Evolutionary conservation across 257 asterid genomes (phyloP).

Genomic region (Rehmannia glutinosa): DNA sequence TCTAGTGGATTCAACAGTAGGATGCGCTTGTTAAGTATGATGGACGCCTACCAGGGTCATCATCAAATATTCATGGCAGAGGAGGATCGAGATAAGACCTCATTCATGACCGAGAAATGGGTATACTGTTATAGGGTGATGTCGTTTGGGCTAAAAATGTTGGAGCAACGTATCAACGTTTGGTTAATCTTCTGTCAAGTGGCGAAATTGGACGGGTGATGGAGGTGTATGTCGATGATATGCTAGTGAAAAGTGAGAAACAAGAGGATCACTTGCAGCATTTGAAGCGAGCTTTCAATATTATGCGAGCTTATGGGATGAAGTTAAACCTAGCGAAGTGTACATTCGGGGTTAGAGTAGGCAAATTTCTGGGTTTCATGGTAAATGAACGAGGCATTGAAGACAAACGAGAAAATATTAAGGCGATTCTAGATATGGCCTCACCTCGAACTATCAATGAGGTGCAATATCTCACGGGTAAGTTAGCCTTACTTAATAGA

Average conservation of each 20-base stretch:
- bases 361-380: background rate
- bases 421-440: background rate
- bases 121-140: background rate
- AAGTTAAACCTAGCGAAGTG: background rate
- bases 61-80: no score
- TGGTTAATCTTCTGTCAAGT: background rate
- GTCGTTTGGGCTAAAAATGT: background rate
- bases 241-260: background rate
- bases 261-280: background rate
- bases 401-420: background rate
- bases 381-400: background rate
- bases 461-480: background rate
- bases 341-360: background rate
- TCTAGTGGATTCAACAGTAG: no score
- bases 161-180: background rate
- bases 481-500: background rate
- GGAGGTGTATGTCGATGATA: background rate
- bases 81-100: no score
- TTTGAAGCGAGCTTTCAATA: background rate
- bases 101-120: no score
- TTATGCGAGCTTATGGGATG: background rate
- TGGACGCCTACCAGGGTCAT: no score
- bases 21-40: no score
- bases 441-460: background rate
- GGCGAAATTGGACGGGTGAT: background rate